Conservation (phyloP, 345 rosid genomes). For the Eucalyptus pauciflora region DNA sequence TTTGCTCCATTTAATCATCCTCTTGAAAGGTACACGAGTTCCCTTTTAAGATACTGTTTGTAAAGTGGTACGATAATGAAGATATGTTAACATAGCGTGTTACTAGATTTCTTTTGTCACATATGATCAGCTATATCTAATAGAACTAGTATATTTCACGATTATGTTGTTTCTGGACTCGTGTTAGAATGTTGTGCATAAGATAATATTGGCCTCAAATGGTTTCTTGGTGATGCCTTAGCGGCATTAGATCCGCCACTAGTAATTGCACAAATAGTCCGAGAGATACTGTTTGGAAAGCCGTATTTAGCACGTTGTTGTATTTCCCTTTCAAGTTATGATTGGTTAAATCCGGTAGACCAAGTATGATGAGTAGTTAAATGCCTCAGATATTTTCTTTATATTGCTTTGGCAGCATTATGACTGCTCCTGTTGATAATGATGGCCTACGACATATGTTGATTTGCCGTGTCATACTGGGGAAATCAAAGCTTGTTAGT, state of each 20-base stretch:
- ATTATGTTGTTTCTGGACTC: background rate
- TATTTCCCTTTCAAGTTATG: background rate
- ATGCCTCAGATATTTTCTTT: background rate
- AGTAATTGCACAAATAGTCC: background rate
- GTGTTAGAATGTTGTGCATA: background rate
- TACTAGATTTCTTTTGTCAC: background rate
- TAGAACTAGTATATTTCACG: background rate
- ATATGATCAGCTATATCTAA: background rate
- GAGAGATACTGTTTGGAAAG: background rate
- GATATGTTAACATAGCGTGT: background rate
- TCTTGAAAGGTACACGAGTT: conserved; percentile 35
- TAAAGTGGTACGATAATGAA: background rate
- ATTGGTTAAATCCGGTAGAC: background rate
- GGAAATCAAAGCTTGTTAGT: conserved; percentile 48
- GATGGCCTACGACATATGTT: conserved; percentile 59
- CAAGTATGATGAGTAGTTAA: background rate
- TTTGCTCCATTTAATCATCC: conserved; percentile 52
- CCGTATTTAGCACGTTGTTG: background rate
- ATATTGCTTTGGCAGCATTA: background rate
- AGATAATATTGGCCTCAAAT: background rate
- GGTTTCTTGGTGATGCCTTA: background rate
- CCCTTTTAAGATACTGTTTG: background rate
- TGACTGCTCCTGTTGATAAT: conserved; percentile 21
- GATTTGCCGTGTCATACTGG: conserved; percentile 43
- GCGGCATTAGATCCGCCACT: background rate